Evolutionary conservation across 768 basidiomycete genomes (phyloP).

Genomic region (Termitomyces sp.): DNA sequence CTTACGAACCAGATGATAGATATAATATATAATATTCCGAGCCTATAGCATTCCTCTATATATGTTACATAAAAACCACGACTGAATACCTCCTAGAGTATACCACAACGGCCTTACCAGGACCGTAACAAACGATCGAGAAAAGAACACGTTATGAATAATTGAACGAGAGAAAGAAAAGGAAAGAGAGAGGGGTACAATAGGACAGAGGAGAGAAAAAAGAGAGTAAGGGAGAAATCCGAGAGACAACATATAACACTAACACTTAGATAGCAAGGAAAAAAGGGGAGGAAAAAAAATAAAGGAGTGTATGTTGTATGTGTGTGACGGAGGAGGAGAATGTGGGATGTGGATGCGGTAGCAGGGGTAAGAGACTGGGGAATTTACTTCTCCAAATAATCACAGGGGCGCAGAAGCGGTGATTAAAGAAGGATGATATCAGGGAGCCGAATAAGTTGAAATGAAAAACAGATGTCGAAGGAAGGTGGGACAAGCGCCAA

Average conservation of each 20-base stretch:
- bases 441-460: background rate
- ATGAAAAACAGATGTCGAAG: background rate
- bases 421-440: slow-evolving; percentile 6
- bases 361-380: background rate
- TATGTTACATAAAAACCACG: slow-evolving; percentile 33
- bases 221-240: slow-evolving; percentile 12
- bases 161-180: background rate
- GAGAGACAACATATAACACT: slow-evolving; percentile 28
- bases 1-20: background rate
- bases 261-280: slow-evolving; percentile 28
- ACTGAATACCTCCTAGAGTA: slow-evolving; percentile 27
- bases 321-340: background rate
- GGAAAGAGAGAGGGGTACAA: slow-evolving; percentile 18
- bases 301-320: slow-evolving; percentile 10
- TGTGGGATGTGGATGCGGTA: background rate
- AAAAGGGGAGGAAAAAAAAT: slow-evolving; percentile 12
- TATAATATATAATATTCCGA: slow-evolving; percentile 19
- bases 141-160: slow-evolving; percentile 12
- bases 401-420: background rate
- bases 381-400: slow-evolving; percentile 11
- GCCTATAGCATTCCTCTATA: slow-evolving; percentile 37
- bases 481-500: slow-evolving; percentile 9
- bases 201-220: slow-evolving; percentile 10
- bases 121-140: slow-evolving; percentile 18
- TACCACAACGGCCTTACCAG: slow-evolving; percentile 27